Evolutionary conservation across 1,139 yeast species (phyloP), one percentile per base, ranked within the genome.

Genomic region (Taphrina confusa): DNA sequence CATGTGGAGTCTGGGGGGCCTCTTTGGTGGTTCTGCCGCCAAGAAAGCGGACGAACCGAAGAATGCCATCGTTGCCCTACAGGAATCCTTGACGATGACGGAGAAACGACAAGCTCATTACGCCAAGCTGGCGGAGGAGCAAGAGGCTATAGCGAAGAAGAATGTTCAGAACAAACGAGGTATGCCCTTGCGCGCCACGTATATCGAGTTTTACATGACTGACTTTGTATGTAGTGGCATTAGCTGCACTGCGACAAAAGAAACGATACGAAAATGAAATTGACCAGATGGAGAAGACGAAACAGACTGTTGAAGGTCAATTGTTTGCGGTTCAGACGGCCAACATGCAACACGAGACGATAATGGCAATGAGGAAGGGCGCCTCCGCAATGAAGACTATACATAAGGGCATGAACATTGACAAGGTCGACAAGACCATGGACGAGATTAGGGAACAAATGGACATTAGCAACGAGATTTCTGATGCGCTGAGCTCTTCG

Each of bases 281-380:
- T 68, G 81, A 80, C 63, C 88, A 88, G 77, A 80, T 90, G 65
- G 91, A 88, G 71, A 85, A 87, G 66, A 97, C 90, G 74, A 84
- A 92, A 63, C 95, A 89, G 67, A 84, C 95, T 11, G 77, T 92
- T 66, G 97, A 92, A 72, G 84, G 87, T 59, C 97, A 92, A 75
- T 78, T 92, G 68, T 83, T 83, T 65, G 88, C 97, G 28, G 87
- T 92, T 64, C 98, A 92, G 75, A 82, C 87, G 60, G 98, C 98
- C 62, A 91, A 91, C 77, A 81, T 92, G 82, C 92, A 92, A 78
- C 79, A 87, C 74, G 98, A 94, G 76, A 92, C 98, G 37, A 87
- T 94, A 96, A 88, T 88, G 80, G 96, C 96, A 61, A 92, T 92
- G 97, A 87, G 91, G 74, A 95, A 90, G 74, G 97, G 97, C 65